These are phyloP conservation scores for Arabidopsis lyrata DNA, from an alignment of 441 rosid genomes.

Conservation along the genomic window DNA sequence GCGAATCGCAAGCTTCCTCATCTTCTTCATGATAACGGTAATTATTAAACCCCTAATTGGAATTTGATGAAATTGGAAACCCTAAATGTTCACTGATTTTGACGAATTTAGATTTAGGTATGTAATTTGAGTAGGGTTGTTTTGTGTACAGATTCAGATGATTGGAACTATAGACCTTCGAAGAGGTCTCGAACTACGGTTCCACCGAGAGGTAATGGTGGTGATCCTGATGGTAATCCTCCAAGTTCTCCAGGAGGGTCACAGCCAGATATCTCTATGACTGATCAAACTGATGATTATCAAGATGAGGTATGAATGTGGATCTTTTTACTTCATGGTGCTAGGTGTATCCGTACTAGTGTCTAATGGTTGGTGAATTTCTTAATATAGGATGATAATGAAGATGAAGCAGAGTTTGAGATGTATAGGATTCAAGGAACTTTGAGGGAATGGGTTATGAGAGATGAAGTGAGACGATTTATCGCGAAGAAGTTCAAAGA, in stretches of 20 bases:
- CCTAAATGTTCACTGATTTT: slow-evolving; percentile 6
- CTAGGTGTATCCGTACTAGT: not conserved
- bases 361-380: not conserved
- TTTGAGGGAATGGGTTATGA: slow-evolving; percentile 95
- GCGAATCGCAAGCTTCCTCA: slow-evolving; percentile 82
- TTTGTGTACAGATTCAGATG: slow-evolving; percentile 70
- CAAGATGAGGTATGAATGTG: slow-evolving; percentile 59
- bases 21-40: slow-evolving; percentile 89
- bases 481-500: slow-evolving; percentile 91
- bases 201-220: slow-evolving; percentile 64
- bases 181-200: slow-evolving; percentile 79
- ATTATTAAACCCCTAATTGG: not conserved
- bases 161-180: slow-evolving; percentile 77
- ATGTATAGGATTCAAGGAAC: slow-evolving; percentile 96
- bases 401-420: slow-evolving; percentile 85
- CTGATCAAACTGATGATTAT: slow-evolving; percentile 87
- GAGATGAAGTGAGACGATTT: slow-evolving; percentile 96
- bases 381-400: slow-evolving; percentile 63
- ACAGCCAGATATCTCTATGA: slow-evolving; percentile 78
- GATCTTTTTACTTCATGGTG: not conserved
- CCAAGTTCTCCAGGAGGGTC: slow-evolving; percentile 85
- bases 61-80: not conserved
- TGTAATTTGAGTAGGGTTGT: not conserved
- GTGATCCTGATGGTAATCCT: slow-evolving; percentile 75
- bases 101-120: not conserved